Evolutionary conservation across 768 basidiomycete genomes (phyloP).

Genomic region (Tephrocybe sp.): DNA sequence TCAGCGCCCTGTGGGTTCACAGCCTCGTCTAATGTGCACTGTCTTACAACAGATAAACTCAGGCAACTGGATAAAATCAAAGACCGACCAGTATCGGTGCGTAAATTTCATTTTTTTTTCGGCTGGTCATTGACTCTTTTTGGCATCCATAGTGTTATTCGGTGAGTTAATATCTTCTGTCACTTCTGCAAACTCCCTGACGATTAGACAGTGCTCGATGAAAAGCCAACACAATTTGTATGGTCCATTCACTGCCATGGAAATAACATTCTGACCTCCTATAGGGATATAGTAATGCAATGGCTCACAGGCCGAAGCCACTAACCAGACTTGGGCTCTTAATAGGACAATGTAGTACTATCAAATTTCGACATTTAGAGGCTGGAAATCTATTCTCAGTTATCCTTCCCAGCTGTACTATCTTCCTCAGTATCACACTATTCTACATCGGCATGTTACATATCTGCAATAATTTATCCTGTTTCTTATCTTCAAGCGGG

Average conservation of each 20-base stretch:
- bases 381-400: neutral
- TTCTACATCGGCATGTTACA: neutral
- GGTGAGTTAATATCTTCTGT: conserved; percentile 35
- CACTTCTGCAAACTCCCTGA: neutral
- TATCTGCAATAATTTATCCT: conserved; percentile 3
- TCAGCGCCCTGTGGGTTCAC: conserved; percentile 62
- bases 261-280: neutral
- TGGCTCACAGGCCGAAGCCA: conserved; percentile 82
- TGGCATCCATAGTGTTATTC: conserved; percentile 64
- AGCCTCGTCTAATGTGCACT: neutral
- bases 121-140: conserved; percentile 1
- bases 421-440: neutral
- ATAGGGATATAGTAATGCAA: conserved; percentile 81
- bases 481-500: neutral
- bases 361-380: neutral
- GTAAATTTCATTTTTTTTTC: conserved; percentile 25
- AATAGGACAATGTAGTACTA: conserved; percentile 4
- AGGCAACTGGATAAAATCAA: conserved; percentile 80
- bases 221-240: conserved; percentile 93
- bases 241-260: conserved; percentile 22
- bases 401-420: conserved; percentile 6
- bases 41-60: neutral
- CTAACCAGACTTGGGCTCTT: conserved; percentile 28
- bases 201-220: conserved; percentile 77
- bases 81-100: conserved; percentile 81